Base-by-base conservation (phyloP, 2,329 filamentous ascomycete species). In the Nannizziopsis arthrosporioides region DNA sequence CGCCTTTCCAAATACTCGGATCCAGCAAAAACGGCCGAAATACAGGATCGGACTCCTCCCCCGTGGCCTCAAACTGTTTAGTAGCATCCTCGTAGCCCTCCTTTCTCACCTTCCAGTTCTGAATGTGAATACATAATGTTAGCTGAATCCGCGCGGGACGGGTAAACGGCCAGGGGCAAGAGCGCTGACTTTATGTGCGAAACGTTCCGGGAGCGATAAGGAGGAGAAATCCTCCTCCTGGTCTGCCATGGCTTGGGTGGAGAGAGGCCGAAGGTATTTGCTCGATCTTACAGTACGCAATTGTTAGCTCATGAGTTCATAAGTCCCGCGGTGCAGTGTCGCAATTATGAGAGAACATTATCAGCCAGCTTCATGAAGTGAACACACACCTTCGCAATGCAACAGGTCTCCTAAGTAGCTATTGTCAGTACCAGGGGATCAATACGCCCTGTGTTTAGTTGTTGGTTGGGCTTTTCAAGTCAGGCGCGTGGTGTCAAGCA, bases 61-160 rank as follows among this genome's bases (percentile, higher is more conserved):
- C 82, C 5, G 89, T 87, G 50, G 78, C 73, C 63, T 88, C 82
- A 65, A 98, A 96, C 56, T 82, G 78, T 66, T 92, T 89, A 36
- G 84, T 79, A 15, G 87, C 89, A 56, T 92, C 87, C 74, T 98
- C 92, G 64, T 96, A 98, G 46, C 82, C 92, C 62, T 80, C 81
- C 70, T 98, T 98, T 61, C 92, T 80, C 37, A 94, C 89, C 76
- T 98, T 98, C 92, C 92, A 98, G 61, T 85, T 79, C 84, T 85
- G 59, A 22, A 30, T 37, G 34, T 7, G 22, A 27, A 27, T 27
- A 27, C 22, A 4, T 27, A 7, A 27, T 27, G 22, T 27, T 27
- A 27, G 22, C 22, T 27, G 7, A 27, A 27, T 27, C 22, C 22
- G 22, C 22, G 4, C 22, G 36, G 11, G 34, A 8, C 36, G 22